Base-by-base conservation (phyloP, 441 rosid species). In the Aleurites moluccanus region DNA sequence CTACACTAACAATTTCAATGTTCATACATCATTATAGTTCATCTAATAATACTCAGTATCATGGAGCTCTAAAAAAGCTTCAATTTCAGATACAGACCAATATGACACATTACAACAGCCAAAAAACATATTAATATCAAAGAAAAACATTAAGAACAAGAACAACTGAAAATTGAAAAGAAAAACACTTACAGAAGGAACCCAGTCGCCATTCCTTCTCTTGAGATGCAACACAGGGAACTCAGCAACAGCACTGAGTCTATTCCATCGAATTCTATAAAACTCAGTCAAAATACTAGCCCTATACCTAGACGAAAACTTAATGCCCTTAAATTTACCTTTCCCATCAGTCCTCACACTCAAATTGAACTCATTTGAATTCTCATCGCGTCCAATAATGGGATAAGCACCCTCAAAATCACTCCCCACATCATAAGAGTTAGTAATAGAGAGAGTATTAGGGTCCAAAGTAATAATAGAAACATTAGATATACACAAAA, bases 381-480 rank as follows among this genome's bases (percentile, higher is more conserved):
- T 85, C 73, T 94, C 97, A 77, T 92, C 98, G 69, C 98, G 87
- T 8, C 97, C 91, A 4, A 88, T 65, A 70, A 94, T 77, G 1
- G 99, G 97, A 9, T 84, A 27, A n/a, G 91, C 97, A 15, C 94
- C 90, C 53, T 97, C 99, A 45, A 88, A 97, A 86, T 92, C 95
- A 53, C 75, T 77, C 5, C 83, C 88, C 8, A 81, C 89, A 25
- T 92, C 94, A 60, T 94, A 97, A 8, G 92, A 87, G 80, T 97
- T 97, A 20, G 99, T 97, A 35, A 97, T 88, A 2, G 83, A 35
- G 38, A 97, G 90, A 0, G 99, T 85, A 69, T 83, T 84, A 0
- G 99, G 98, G 67, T 97, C 99, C 25, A 97, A 87, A 25, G 99
- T 97, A 74, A 91, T 76, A 67, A 97, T 89, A 0, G 94, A 85